Conservation (phyloP, 768 basidiomycete genomes). For the Mycena latifolia region DNA sequence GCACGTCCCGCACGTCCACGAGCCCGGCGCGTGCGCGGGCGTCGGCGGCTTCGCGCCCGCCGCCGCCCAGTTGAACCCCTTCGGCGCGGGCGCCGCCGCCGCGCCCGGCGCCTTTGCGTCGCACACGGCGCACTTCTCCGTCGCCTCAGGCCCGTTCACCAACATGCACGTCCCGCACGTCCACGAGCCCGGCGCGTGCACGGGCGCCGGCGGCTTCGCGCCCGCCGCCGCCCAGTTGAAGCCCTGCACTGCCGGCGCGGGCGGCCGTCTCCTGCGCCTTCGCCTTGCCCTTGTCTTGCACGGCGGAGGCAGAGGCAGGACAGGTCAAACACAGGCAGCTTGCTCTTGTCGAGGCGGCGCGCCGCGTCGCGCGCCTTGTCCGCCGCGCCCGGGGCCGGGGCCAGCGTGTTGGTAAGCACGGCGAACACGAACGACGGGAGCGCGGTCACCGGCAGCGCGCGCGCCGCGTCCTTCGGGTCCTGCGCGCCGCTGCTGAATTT, state of each 20-base stretch:
- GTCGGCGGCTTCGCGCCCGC: conserved; percentile 55
- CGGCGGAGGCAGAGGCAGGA: conserved; percentile 19
- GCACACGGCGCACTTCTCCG: conserved; percentile 61
- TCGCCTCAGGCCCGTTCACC: conserved; percentile 51
- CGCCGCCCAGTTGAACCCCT: conserved; percentile 50
- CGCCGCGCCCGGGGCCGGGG: conserved; percentile 21
- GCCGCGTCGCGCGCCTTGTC: conserved; percentile 51
- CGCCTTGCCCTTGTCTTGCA: conserved; percentile 30
- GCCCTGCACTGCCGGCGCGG: conserved; percentile 42
- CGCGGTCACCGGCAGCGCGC: conserved; percentile 41
- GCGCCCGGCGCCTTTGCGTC: conserved; percentile 36
- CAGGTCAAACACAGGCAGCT: conserved; percentile 64
- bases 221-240: conserved; percentile 66
- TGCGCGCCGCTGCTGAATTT: too few species aligned
- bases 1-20: conserved; percentile 63
- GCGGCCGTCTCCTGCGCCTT: neutral
- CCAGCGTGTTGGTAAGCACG: conserved; percentile 38
- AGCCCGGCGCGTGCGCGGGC: conserved; percentile 29
- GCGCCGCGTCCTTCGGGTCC: conserved; percentile 48
- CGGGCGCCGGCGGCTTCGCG: conserved; percentile 45
- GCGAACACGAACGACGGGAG: conserved; percentile 55
- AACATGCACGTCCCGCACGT: conserved; percentile 58
- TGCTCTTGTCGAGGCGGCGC: conserved; percentile 50
- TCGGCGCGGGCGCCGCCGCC: too few species aligned
- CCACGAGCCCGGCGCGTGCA: conserved; percentile 50